Evolutionary conservation across 495 filamentous ascomycete species (phyloP), one percentile per base, ranked within the genome.

Genomic region (Annulohypoxylon bovei): DNA sequence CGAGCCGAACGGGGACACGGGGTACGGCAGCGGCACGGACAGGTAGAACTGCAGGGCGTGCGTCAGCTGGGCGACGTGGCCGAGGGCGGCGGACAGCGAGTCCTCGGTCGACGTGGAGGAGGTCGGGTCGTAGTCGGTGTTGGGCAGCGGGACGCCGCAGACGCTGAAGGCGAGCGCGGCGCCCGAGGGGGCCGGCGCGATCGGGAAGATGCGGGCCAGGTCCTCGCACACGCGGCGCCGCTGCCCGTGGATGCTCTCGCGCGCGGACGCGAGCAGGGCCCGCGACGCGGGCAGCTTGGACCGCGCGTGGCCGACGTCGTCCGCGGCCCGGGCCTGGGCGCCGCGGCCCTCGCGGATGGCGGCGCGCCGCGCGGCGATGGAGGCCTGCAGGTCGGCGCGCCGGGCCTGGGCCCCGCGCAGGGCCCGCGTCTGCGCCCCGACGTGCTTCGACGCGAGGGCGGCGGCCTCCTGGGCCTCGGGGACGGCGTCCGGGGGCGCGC

Each of bases 151-250:
- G 0, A 94, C 78, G 18, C 86, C 86, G 70, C 90, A 90, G 62
- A 97, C 93, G 30, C 86, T 90, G 78, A 97, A 97, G 7, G 86
- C 83, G 3, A 97, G 86, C 6, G 92, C 82, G 11, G 80, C 73
- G 23, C 71, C 76, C 5, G 73, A 67, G 30, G 81, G 77, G 37
- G 87, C 83, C 0, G 93, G 89, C 11, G 88, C 86, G 62, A 98
- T 96, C 14, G 91, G 90, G 76, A 93, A 98, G 63, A 97, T 90
- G 11, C 79, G 77, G 20, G 89, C 79, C 0, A 98, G 83, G 70
- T 97, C 94, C 74, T 93, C 91, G 72, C 92, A 92, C 57, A 98
- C 91, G 18, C 95, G 89, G 6, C 94, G 87, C 28, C 92, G 88
- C 78, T 99, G 95, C 23, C 90, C 92, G 70, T 87, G 89, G 39